These are phyloP conservation scores for Zygoascus biomembranicola DNA, from an alignment of 805 yeast species.

Conservation along the genomic window DNA sequence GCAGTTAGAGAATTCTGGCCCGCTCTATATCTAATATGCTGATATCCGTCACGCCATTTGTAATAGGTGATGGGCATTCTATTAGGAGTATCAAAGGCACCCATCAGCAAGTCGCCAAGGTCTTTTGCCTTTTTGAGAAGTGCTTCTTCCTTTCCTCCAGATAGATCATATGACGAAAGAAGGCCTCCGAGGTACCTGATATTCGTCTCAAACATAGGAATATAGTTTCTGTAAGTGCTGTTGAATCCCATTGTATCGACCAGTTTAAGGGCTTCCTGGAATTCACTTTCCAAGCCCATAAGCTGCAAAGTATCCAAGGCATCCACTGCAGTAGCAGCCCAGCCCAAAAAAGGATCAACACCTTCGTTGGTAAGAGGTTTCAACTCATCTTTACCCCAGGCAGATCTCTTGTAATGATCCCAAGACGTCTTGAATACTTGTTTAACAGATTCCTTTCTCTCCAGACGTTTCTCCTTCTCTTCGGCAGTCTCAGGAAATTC, in stretches of 20 bases:
- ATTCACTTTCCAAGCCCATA: constrained; percentile 36
- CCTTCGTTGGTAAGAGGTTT: constrained; percentile 30
- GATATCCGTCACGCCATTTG: constrained; percentile 30
- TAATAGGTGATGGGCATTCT: constrained; percentile 42
- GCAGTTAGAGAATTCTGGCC: constrained; percentile 31
- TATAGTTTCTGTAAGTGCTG: constrained; percentile 31
- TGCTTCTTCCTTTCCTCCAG: constrained; percentile 27
- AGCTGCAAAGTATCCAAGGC: constrained; percentile 43
- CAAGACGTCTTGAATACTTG: constrained; percentile 37
- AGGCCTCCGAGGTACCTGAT: constrained; percentile 48
- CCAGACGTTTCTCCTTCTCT: constrained; percentile 14
- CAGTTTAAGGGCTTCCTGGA: constrained; percentile 31
- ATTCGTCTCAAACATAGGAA: constrained; percentile 44
- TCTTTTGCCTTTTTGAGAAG: constrained; percentile 36
- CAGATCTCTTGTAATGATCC: constrained; percentile 35
- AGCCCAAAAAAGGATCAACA: constrained; percentile 37
- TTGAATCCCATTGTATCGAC: constrained; percentile 35
- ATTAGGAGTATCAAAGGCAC: constrained; percentile 53
- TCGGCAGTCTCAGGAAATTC: constrained; percentile 18
- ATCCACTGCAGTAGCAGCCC: constrained; percentile 48
- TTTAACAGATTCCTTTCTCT: constrained; percentile 28
- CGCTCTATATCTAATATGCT: constrained; percentile 21
- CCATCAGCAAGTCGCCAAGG: constrained; percentile 41
- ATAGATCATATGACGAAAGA: constrained; percentile 43
- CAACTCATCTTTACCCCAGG: constrained; percentile 41